A percentile compares a stretch with the other conserved stretches of the same genome.
Conservation (phyloP, 805 yeast genomes). For the Yarrowia alimentaria region DNA sequence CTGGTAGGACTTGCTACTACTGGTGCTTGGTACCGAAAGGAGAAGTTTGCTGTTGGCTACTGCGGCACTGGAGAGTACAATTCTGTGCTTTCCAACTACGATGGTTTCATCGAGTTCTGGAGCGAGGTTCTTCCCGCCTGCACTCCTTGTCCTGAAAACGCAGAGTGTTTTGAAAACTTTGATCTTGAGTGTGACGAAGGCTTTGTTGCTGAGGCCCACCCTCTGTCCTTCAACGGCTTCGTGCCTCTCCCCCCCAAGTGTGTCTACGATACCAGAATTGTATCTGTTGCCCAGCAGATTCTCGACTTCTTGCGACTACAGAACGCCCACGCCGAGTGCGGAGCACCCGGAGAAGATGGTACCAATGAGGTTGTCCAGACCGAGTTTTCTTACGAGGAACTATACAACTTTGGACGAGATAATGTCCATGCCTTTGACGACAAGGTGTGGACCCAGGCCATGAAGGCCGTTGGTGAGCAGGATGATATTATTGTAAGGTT, state of each 20-base stretch:
- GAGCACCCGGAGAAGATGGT: slow-evolving; percentile 38
- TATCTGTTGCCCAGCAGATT: slow-evolving; percentile 62
- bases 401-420: slow-evolving; percentile 12
- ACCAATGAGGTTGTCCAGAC: neutral
- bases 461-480: slow-evolving; percentile 28
- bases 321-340: slow-evolving; percentile 63
- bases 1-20: slow-evolving; percentile 44
- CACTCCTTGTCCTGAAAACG: slow-evolving; percentile 76
- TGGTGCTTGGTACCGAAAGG: slow-evolving; percentile 63
- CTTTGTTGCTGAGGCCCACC: slow-evolving; percentile 25
- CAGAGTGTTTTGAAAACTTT: slow-evolving; percentile 63
- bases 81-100: slow-evolving; percentile 40
- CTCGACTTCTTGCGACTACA: slow-evolving; percentile 62
- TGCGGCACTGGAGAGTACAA: slow-evolving; percentile 50
- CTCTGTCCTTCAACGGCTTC: slow-evolving; percentile 48
- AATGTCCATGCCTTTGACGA: slow-evolving; percentile 25
- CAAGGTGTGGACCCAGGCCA: slow-evolving; percentile 27
- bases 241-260: slow-evolving; percentile 66
- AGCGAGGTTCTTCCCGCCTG: slow-evolving; percentile 58
- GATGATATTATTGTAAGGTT: slow-evolving; percentile 28
- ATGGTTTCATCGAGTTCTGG: slow-evolving; percentile 40
- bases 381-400: slow-evolving; percentile 21
- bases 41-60: slow-evolving; percentile 62
- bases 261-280: slow-evolving; percentile 67
- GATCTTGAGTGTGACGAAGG: slow-evolving; percentile 67